Conservation (phyloP, 176 grass and related monocot species). For the Rhynchospora pubera region DNA sequence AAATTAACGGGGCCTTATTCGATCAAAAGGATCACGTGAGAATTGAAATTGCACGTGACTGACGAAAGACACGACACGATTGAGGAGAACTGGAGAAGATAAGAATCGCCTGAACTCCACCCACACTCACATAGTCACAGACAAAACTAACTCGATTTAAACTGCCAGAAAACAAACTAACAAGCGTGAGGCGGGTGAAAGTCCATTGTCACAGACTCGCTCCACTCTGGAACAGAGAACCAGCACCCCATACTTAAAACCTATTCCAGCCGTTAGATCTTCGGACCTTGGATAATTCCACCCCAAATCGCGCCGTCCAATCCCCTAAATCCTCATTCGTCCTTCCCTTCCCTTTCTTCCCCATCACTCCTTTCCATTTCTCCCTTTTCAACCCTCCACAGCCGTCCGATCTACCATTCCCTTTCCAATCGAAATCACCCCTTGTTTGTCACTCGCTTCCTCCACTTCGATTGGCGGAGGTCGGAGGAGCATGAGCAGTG, state of each 20-base stretch:
- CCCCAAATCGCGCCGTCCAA: neutral
- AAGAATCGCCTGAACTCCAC: too few species aligned
- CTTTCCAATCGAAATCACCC: neutral
- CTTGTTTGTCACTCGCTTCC: neutral
- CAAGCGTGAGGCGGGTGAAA: neutral
- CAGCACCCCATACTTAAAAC: neutral
- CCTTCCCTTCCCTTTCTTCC: constrained; percentile 7
- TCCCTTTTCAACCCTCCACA: neutral
- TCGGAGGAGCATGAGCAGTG: constrained; percentile 30
- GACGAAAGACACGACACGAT: too few species aligned
- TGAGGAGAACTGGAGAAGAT: too few species aligned
- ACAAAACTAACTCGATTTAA: too few species aligned
- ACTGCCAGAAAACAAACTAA: neutral
- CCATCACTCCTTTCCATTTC: neutral
- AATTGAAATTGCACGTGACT: too few species aligned
- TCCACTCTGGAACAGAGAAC: neutral
- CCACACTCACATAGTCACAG: too few species aligned
- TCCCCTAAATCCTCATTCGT: neutral
- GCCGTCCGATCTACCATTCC: neutral
- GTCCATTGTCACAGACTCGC: neutral
- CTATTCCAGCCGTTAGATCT: neutral
- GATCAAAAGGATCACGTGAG: too few species aligned
- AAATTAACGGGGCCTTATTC: too few species aligned
- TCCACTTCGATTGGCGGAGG: constrained; percentile 11
- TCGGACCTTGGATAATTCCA: neutral